Conservation (phyloP, 371 early-diverging fungal genomes). For the Mucor velutinosus region DNA sequence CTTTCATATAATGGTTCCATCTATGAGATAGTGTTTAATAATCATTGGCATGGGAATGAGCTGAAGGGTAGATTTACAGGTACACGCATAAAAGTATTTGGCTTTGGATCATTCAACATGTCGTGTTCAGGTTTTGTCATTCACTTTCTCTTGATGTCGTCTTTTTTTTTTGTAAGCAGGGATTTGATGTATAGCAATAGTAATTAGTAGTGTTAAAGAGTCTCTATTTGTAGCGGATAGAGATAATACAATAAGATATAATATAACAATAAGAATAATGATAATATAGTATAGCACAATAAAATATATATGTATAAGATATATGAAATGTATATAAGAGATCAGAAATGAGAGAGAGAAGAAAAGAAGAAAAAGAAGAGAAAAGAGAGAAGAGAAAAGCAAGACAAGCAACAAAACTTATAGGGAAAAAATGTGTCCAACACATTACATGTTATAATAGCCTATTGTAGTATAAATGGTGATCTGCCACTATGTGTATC, state of each 20-base stretch:
- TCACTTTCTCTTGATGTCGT: slow-evolving; percentile 3
- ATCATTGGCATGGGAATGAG: background rate
- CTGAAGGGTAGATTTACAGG: slow-evolving; percentile 19
- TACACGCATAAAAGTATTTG: slow-evolving; percentile 17
- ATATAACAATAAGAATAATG: slow-evolving; percentile 2
- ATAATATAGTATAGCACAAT: slow-evolving; percentile 10
- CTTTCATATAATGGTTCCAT: slow-evolving; percentile 47
- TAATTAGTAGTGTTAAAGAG: background rate
- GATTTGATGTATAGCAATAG: background rate
- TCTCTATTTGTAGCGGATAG: background rate
- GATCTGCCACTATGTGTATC: background rate
- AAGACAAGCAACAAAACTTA: background rate
- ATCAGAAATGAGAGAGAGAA: slow-evolving; percentile 1
- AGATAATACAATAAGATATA: background rate
- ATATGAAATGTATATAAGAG: slow-evolving; percentile 3
- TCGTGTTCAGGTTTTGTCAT: slow-evolving; percentile 22
- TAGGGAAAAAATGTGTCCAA: slow-evolving; percentile 3
- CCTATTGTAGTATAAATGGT: slow-evolving; percentile 6
- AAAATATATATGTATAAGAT: background rate
- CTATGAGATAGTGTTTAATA: slow-evolving; percentile 14
- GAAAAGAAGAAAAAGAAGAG: background rate
- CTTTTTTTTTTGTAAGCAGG: background rate
- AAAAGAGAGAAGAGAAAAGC: slow-evolving; percentile 4
- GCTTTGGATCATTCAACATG: slow-evolving; percentile 11
- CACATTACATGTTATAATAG: background rate